phyloP scores from a whole-genome alignment of 1,139 yeast species.

The Spathaspora sp. region DNA sequence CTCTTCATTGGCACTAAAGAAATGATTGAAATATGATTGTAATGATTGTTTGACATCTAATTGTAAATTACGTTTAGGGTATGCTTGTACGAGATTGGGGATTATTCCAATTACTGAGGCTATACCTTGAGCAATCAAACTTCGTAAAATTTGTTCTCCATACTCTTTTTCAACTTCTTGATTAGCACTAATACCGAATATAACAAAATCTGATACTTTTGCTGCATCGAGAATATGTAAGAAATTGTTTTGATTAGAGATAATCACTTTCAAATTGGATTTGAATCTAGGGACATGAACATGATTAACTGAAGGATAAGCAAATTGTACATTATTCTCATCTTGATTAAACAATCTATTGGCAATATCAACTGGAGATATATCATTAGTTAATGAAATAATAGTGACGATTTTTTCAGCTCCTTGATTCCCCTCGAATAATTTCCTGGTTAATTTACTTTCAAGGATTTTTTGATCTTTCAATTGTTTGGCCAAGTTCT shows the following conservation, averaged over 20 bases:
- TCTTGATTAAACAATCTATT: conserved; percentile 43
- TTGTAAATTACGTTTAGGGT: conserved; percentile 77
- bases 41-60: conserved; percentile 77
- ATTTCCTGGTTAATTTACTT: conserved; percentile 49
- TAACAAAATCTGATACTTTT: conserved; percentile 82
- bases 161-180: conserved; percentile 74
- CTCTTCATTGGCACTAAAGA: conserved; percentile 78
- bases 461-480: conserved; percentile 69
- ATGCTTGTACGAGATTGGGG: conserved; percentile 65
- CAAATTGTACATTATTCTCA: conserved; percentile 32
- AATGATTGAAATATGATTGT: conserved; percentile 79
- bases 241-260: conserved; percentile 71
- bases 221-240: conserved; percentile 80
- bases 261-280: conserved; percentile 68
- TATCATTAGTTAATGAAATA: conserved; percentile 74
- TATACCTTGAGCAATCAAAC: conserved; percentile 90
- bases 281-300: conserved; percentile 65
- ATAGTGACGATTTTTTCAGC: conserved; percentile 83
- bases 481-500: conserved; percentile 75
- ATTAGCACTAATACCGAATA: conserved; percentile 82
- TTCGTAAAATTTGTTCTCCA: conserved; percentile 88
- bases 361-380: conserved; percentile 60
- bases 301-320: conserved; percentile 48
- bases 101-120: conserved; percentile 80
- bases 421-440: conserved; percentile 79